Conservation (phyloP, 1,139 yeast species). For the Blastobotrys malaysiensis region DNA sequence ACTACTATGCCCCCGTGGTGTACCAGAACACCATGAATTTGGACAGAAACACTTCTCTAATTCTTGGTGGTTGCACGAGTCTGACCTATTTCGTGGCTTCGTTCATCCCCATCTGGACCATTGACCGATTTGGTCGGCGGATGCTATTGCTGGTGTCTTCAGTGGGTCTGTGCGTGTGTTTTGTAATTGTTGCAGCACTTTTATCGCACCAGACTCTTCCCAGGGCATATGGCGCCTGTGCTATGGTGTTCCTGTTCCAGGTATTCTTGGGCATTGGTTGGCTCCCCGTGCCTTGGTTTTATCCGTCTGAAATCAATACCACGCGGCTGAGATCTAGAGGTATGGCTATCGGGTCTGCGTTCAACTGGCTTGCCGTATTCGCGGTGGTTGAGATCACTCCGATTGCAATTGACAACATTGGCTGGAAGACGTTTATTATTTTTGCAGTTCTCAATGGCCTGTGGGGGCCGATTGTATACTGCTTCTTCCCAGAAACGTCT, state of each 20-base stretch:
- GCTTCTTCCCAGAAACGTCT: conserved; percentile 41
- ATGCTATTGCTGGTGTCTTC: conserved; percentile 35
- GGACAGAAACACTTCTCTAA: conserved; percentile 5
- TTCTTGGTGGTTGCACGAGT: conserved; percentile 11
- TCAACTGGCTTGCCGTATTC: conserved; percentile 46
- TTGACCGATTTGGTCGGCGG: conserved; percentile 49
- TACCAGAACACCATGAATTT: conserved; percentile 8
- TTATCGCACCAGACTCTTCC: conserved; percentile 2
- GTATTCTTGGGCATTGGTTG: conserved; percentile 8
- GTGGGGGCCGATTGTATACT: conserved; percentile 50
- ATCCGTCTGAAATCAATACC: conserved; percentile 61
- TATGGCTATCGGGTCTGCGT: conserved; percentile 40
- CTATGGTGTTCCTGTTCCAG: conserved; percentile 11
- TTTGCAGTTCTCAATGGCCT: conserved; percentile 42
- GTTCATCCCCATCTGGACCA: conserved; percentile 36
- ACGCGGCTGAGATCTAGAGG: conserved; percentile 53
- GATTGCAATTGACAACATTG: conserved; percentile 35
- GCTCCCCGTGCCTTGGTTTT: conserved; percentile 32
- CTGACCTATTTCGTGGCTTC: conserved; percentile 19
- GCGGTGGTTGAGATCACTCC: conserved; percentile 40
- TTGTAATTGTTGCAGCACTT: conserved; percentile 5
- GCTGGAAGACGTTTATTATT: conserved; percentile 35
- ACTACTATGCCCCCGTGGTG: conserved; percentile 11
- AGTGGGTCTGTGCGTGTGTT: conserved; percentile 15
- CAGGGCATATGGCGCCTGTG: conserved; percentile 11